These are phyloP conservation scores for Candida xyloterini DNA, from an alignment of 805 yeast genomes.

Conservation along the genomic window DNA sequence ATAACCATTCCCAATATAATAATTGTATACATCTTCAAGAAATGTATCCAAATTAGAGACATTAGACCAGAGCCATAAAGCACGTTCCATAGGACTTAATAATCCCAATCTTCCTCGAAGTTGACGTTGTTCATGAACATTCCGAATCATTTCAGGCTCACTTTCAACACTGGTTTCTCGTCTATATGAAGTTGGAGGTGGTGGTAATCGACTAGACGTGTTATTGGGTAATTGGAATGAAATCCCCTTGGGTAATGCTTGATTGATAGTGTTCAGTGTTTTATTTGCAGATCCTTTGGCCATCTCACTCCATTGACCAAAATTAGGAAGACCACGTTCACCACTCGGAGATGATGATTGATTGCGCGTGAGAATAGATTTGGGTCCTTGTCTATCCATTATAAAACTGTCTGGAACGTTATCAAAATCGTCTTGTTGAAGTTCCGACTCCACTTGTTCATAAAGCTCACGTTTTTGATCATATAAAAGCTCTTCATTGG, in stretches of 20 bases:
- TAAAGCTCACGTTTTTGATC: conserved; percentile 22
- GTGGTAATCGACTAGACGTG: conserved; percentile 17
- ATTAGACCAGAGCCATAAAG: conserved; percentile 96
- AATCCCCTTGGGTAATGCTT: conserved; percentile 22
- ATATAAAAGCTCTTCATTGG: conserved; percentile 11
- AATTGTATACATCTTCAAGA: conserved; percentile 75
- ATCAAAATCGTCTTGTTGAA: conserved; percentile 28
- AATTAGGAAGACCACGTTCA: conserved; percentile 19
- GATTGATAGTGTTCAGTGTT: conserved; percentile 25
- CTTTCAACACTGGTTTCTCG: conserved; percentile 10
- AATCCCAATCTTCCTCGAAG: conserved; percentile 37
- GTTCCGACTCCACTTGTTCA: conserved; percentile 23
- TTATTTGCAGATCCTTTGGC: conserved; percentile 29
- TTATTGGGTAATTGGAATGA: conserved; percentile 21
- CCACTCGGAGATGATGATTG: conserved; percentile 9
- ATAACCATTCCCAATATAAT: conserved; percentile 83
- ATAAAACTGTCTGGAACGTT: conserved; percentile 29
- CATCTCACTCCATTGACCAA: conserved; percentile 24
- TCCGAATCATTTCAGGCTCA: conserved; percentile 6
- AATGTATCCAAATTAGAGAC: conserved; percentile 88
- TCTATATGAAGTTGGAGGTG: conserved; percentile 17
- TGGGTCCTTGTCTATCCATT: conserved; percentile 19
- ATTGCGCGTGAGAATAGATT: conserved; percentile 5
- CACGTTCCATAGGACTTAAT: conserved; percentile 66
- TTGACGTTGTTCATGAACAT: conserved; percentile 22